Conservation (phyloP, 768 basidiomycete species). For the Tulasnella sp. region DNA sequence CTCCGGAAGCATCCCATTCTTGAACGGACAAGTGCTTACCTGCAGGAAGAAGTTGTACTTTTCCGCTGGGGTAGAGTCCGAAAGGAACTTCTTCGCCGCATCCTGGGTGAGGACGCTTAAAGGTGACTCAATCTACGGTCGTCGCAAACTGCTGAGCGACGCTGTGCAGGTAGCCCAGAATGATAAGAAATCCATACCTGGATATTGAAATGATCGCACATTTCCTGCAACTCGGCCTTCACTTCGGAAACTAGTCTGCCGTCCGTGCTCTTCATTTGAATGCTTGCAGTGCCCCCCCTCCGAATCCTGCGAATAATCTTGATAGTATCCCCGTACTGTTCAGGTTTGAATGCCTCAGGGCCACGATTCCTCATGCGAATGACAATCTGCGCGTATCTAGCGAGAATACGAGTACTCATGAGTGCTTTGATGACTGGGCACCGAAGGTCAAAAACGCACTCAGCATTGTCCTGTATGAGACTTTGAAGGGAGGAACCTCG, state of each 20-base stretch:
- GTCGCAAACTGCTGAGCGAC: background rate
- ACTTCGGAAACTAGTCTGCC: constrained; percentile 71
- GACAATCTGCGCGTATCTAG: constrained; percentile 62
- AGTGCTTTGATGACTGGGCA: background rate
- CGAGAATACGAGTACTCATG: background rate
- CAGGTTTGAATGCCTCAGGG: constrained; percentile 81
- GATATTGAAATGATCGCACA: constrained; percentile 95
- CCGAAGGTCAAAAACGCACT: constrained; percentile 51
- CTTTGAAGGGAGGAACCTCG: constrained; percentile 82
- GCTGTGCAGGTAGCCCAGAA: background rate
- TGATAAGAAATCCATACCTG: constrained; percentile 50
- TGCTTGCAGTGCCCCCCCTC: constrained; percentile 71
- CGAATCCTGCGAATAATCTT: constrained; percentile 80
- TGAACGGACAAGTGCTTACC: constrained; percentile 50
- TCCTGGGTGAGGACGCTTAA: constrained; percentile 94
- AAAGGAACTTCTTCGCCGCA: constrained; percentile 79
- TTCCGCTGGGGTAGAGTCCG: constrained; percentile 74
- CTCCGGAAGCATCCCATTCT: background rate
- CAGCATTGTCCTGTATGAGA: constrained; percentile 82
- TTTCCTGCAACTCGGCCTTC: constrained; percentile 81
- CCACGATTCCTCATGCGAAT: constrained; percentile 88
- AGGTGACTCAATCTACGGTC: constrained; percentile 77
- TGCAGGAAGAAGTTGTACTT: constrained; percentile 67
- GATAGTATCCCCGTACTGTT: constrained; percentile 86
- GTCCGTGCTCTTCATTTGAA: constrained; percentile 79